Evolutionary conservation across 495 filamentous ascomycete genomes (phyloP).

Genomic region (Lasiosphaeria miniovina): DNA sequence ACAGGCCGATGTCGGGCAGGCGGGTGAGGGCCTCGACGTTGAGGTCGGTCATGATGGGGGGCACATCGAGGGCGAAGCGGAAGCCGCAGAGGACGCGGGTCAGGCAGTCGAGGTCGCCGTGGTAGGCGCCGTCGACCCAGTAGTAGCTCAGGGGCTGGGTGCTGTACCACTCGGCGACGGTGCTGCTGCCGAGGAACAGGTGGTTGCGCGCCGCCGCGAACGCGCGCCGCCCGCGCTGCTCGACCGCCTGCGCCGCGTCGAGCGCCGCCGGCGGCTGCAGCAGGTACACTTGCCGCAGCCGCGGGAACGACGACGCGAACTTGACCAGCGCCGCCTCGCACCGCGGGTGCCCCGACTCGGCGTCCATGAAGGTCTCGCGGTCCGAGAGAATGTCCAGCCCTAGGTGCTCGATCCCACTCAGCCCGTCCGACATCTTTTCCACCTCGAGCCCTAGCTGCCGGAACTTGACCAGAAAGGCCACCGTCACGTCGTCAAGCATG

Average conservation of each 20-base stretch:
- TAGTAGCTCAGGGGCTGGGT: slow-evolving; percentile 3
- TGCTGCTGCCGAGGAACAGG: slow-evolving; percentile 2
- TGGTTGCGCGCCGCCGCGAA: not conserved
- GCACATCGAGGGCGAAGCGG: not conserved
- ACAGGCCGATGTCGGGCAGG: not conserved
- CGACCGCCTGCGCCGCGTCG: not conserved
- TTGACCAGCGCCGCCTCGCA: not conserved
- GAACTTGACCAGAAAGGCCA: not conserved
- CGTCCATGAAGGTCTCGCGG: not conserved
- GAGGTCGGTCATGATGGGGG: not conserved
- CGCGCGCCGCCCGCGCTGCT: not conserved
- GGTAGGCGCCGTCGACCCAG: slow-evolving; percentile 1
- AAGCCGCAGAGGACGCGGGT: slow-evolving; percentile 8
- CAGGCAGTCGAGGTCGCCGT: not conserved
- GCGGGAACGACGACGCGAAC: slow-evolving; percentile 2
- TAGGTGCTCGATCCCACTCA: slow-evolving; percentile 1
- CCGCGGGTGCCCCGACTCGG: not conserved
- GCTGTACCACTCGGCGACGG: slow-evolving; percentile 9
- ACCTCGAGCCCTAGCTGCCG: not conserved
- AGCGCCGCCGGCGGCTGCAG: not conserved
- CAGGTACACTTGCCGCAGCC: not conserved
- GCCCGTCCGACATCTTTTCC: not conserved
- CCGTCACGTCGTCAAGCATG: slow-evolving; percentile 1
- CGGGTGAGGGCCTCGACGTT: not conserved
- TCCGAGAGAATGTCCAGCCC: slow-evolving; percentile 6